phyloP scores from a whole-genome alignment of 768 basidiomycete genomes.

The Hydnum rufescens region DNA sequence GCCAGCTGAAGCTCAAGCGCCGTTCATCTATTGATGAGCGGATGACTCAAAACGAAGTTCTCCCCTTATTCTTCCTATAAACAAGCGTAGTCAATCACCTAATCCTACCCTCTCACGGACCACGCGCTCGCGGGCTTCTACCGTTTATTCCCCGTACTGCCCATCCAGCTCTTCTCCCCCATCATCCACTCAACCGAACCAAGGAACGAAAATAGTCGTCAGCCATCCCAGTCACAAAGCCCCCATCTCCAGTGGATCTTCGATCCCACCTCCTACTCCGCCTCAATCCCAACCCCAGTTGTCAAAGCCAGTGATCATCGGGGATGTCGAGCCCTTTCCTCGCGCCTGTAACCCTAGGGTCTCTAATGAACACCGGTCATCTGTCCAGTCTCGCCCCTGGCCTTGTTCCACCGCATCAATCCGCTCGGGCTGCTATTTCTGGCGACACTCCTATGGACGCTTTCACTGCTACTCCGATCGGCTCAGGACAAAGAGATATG shows the following conservation, averaged over 20 bases:
- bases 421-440: constrained; percentile 26
- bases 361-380: constrained; percentile 73
- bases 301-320: background rate
- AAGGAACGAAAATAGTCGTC: too few relatives aligned
- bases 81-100: background rate
- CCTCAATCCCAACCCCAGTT: constrained; percentile 14
- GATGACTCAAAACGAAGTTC: background rate
- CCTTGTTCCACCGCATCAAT: too few relatives aligned
- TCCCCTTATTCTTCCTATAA: background rate
- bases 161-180: background rate
- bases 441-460: constrained; percentile 18
- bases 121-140: background rate
- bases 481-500: too few relatives aligned
- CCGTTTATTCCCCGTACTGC: background rate
- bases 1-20: too few relatives aligned
- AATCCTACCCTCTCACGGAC: background rate
- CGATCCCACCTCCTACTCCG: constrained; percentile 74
- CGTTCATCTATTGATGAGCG: background rate
- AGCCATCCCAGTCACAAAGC: constrained; percentile 36
- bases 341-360: constrained; percentile 71
- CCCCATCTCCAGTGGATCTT: constrained; percentile 70
- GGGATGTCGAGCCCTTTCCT: too few relatives aligned
- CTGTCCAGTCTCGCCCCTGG: too few relatives aligned
- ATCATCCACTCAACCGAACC: background rate
- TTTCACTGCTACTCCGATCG: too few relatives aligned